Percentiles rank a stretch among this genome's conserved stretches.
Conservation (phyloP, 129 eudicot species). For the Escallonia rubra region DNA sequence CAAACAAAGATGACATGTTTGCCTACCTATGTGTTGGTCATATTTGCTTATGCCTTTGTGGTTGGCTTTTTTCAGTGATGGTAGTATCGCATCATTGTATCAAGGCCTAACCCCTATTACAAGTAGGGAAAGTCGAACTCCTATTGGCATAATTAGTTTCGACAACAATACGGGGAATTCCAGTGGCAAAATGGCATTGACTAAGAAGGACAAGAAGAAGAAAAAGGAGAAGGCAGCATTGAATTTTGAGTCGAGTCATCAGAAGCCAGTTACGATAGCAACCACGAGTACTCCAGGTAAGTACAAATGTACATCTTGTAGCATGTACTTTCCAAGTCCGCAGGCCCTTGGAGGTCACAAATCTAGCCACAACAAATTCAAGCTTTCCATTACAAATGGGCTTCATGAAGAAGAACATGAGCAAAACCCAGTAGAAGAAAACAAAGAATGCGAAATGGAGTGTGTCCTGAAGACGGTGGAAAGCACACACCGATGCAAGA, state of each 20-base stretch:
- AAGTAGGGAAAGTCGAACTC: neutral
- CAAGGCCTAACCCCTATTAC: neutral
- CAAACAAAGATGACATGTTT: too few species aligned
- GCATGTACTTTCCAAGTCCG: conserved; percentile 40
- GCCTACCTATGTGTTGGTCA: too few species aligned
- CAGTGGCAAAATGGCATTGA: neutral
- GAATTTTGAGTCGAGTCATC: conserved; percentile 5
- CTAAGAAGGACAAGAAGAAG: conserved; percentile 9
- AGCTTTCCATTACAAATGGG: conserved; percentile 13
- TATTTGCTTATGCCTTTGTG: too few species aligned
- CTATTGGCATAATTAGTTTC: neutral
- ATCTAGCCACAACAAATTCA: conserved; percentile 52
- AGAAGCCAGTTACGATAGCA: neutral
- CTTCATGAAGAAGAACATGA: neutral
- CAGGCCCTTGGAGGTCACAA: conserved; percentile 73
- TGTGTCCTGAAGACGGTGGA: neutral
- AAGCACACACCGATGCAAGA: conserved; percentile 23
- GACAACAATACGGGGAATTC: neutral
- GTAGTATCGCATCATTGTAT: conserved; percentile 1
- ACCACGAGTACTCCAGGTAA: conserved; percentile 12
- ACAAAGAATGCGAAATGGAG: neutral
- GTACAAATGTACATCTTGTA: conserved; percentile 50
- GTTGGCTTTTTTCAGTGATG: neutral
- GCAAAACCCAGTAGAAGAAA: neutral
- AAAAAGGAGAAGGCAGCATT: conserved; percentile 39